Base-by-base conservation (phyloP, 805 yeast species). In the Cyberlindnera mrakii region DNA sequence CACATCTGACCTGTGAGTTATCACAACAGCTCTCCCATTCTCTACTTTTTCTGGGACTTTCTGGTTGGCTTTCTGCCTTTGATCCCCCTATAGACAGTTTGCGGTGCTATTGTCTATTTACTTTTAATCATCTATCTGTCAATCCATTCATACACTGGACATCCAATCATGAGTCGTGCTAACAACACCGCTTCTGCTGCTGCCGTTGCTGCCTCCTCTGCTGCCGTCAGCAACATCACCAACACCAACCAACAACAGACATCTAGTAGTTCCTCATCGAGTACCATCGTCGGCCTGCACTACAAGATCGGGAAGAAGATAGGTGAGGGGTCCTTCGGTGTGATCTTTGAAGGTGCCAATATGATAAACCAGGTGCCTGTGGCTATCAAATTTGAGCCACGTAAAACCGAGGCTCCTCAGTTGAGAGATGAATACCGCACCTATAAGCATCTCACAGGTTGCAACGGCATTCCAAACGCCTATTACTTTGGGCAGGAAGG, bases 401-500 rank as follows among this genome's bases (percentile, higher is more conserved):
- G 90, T 47, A 80, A 82, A 55, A 77, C 86, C 2, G 93, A 85
- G 54, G 90, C 93, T 2, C 95, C 95, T 4, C 95, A 85, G 56
- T 67, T 85, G 53, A 72, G 87, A 55, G 93, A 85, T 57, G 95
- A 85, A 60, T 85, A 82, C 62, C 70, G 87, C 57, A 84, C 91
- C 25, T 85, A 85, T 58, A 80, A 82, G 56, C 82, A 80, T 36
- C 68, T 85, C 46, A 78, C 78, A 48, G 83, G 81, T 13, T 74
- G 82, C 25, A 74, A 69, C 39, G 91, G 93, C 16, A 80, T 85
- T 37, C 95, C 95, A n/a, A 80, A 77, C 52, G 91, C 88, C 13
- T 85, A 84, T 61, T 85, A 83, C 62, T 85, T 82, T 60, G 93
- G 93, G 15, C 93, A 85, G 60, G 93, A 85, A 59, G 93, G 95